Conservation (phyloP, 768 basidiomycete genomes). For the Lepiota brunneoincarnata region DNA sequence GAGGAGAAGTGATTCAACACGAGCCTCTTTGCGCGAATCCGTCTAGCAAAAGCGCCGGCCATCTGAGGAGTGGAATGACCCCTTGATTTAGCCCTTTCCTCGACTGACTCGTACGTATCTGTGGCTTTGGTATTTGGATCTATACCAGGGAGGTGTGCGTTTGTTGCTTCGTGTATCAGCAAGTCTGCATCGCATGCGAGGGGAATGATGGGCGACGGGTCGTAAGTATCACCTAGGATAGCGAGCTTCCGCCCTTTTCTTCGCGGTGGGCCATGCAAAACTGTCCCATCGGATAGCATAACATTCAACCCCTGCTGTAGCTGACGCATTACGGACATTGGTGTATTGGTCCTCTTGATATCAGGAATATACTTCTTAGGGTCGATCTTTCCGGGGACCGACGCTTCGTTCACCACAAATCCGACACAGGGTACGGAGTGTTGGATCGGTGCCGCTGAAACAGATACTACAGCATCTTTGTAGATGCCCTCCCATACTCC, state of each 20-base stretch:
- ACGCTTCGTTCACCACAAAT: conserved; percentile 68
- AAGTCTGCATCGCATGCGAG: conserved; percentile 68
- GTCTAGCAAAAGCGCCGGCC: conserved; percentile 78
- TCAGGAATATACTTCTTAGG: conserved; percentile 64
- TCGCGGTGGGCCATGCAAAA: conserved; percentile 63
- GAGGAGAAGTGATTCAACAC: conserved; percentile 86
- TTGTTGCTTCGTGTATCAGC: conserved; percentile 88
- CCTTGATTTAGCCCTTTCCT: conserved; percentile 62
- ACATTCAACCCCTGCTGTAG: conserved; percentile 66
- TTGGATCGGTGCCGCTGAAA: conserved; percentile 74
- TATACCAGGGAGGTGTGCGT: conserved; percentile 72
- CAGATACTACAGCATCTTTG: conserved; percentile 49
- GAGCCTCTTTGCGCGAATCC: conserved; percentile 57
- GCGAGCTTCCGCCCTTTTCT: conserved; percentile 73
- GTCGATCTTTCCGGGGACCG: conserved; percentile 76
- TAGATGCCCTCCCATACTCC: conserved; percentile 71
- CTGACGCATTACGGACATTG: conserved; percentile 63
- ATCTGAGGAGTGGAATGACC: conserved; percentile 93
- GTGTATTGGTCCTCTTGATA: conserved; percentile 66
- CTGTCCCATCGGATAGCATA: conserved; percentile 66
- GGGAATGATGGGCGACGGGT: conserved; percentile 64
- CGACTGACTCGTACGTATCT: conserved; percentile 62
- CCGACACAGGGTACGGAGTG: conserved; percentile 85
- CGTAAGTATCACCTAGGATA: conserved; percentile 83
- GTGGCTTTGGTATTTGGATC: conserved; percentile 54